Evolutionary conservation across 1,284 basidiomycete genomes (phyloP), one percentile per base, ranked within the genome.

Genomic region (Cerrena zonata): DNA sequence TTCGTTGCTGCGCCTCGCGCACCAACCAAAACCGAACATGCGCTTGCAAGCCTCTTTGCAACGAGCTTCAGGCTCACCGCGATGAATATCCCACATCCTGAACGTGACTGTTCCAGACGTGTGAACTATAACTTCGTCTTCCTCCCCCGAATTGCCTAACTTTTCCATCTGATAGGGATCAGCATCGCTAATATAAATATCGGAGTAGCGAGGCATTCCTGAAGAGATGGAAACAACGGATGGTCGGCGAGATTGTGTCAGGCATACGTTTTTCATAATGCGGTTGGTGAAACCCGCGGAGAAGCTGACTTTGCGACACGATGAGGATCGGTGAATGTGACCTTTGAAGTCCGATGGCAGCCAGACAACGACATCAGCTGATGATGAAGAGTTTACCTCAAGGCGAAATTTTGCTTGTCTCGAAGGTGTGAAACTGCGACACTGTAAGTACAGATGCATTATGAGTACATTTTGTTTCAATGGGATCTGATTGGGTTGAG

Each of bases 271-370:
- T 46, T 66, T 71, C 66, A 84, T 69, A 53, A 89, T 79, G 54
- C 76, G 77, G 65, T 89, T 87, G 47, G 78, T 68, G 66, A 89
- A 89, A 41, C 84, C 84, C 3, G 84, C 74, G 24, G 86, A 89
- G 65, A 82, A 84, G 13, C 73, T 67, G 11, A 78, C 70, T 51
- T 72, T 79, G 47, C 74, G 59, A 56, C 62, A 64, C 39, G 55
- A 30, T 5, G 64, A 73, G 2, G 75, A 71, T 58, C 79, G 68
- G 56, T 74, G 77, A 47, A 89, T 84, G 44, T 70, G 76, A 21
- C 86, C 86, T 52, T 72, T 76, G 68, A 89, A 89, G 61, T 89
- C 86, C 26, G 84, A 87, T 2, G 86, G 86, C 12, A 89, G 70
- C 79, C 82, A 89, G 55, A 89, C 65, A 3, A 79, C 84, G 22